Evolutionary conservation across 306 rosid genomes (phyloP).

Genomic region (Quercus agrifolia): DNA sequence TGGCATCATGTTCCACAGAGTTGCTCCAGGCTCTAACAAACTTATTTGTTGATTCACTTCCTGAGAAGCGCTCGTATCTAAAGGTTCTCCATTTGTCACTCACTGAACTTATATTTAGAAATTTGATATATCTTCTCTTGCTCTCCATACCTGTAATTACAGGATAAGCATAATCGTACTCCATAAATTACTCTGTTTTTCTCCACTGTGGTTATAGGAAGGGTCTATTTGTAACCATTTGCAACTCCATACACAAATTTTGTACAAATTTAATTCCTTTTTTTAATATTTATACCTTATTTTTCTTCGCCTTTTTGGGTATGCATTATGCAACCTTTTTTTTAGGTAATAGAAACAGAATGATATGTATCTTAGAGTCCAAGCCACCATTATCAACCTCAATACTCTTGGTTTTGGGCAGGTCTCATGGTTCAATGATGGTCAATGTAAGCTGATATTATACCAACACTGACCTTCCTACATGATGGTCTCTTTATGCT

Average conservation of each 20-base stretch:
- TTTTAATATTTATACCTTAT: not conserved
- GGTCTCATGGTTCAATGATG: not conserved
- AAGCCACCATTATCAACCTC: not conserved
- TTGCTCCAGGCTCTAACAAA: slow-evolving; percentile 64
- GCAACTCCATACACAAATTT: not conserved
- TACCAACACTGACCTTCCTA: not conserved
- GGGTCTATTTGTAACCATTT: not conserved
- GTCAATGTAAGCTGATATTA: not conserved
- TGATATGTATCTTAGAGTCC: not conserved
- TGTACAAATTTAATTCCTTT: not conserved
- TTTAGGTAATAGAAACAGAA: not conserved
- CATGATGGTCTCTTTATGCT: not conserved
- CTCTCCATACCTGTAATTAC: slow-evolving; percentile 1
- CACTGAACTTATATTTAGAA: not conserved
- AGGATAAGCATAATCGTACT: not conserved
- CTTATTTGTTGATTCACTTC: slow-evolving; percentile 54
- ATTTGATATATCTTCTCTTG: slow-evolving; percentile 3
- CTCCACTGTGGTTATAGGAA: not conserved
- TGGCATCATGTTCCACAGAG: slow-evolving; percentile 56
- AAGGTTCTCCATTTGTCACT: slow-evolving; percentile 53
- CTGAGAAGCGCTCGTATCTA: slow-evolving; percentile 39
- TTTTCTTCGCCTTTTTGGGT: not conserved
- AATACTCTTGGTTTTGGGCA: not conserved
- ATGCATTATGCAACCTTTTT: not conserved
- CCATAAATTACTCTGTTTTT: not conserved